phyloP scores from a whole-genome alignment of 495 filamentous ascomycete genomes.

The Aspergillus sclerotiicarbonarius region DNA sequence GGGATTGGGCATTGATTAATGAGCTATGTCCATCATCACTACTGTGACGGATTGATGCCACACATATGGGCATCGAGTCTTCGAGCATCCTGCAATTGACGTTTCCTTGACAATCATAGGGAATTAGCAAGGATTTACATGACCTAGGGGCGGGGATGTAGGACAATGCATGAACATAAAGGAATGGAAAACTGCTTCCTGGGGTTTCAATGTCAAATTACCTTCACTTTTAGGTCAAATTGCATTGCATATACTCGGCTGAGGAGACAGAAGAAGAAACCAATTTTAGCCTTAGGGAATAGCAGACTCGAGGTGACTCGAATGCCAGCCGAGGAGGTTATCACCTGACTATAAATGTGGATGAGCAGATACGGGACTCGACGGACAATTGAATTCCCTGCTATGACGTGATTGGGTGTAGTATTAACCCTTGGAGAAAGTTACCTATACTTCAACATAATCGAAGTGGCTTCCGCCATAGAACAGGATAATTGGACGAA shows the following conservation, averaged over 20 bases:
- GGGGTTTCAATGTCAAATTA: not conserved
- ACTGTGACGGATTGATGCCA: conserved; percentile 29
- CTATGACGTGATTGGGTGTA: too few relatives aligned
- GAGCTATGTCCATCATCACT: not conserved
- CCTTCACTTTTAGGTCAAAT: not conserved
- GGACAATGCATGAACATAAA: not conserved
- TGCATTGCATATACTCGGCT: not conserved
- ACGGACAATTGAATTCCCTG: too few relatives aligned
- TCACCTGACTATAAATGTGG: too few relatives aligned
- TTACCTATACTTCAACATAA: too few relatives aligned
- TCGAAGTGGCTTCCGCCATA: too few relatives aligned
- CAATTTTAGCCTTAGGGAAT: not conserved
- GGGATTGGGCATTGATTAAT: not conserved
- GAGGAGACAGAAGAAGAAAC: not conserved
- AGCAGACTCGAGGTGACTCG: too few relatives aligned
- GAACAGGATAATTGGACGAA: not conserved
- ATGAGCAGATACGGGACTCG: too few relatives aligned
- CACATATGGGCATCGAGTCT: conserved; percentile 28
- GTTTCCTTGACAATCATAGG: too few relatives aligned
- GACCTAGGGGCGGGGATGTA: not conserved
- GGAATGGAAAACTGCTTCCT: not conserved
- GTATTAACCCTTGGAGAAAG: too few relatives aligned
- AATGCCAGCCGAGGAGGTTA: not conserved
- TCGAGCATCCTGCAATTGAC: conserved; percentile 14
- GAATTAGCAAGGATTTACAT: too few relatives aligned